Conservation (phyloP, 164 flowering plant genomes). For the Vitis riparia region DNA sequence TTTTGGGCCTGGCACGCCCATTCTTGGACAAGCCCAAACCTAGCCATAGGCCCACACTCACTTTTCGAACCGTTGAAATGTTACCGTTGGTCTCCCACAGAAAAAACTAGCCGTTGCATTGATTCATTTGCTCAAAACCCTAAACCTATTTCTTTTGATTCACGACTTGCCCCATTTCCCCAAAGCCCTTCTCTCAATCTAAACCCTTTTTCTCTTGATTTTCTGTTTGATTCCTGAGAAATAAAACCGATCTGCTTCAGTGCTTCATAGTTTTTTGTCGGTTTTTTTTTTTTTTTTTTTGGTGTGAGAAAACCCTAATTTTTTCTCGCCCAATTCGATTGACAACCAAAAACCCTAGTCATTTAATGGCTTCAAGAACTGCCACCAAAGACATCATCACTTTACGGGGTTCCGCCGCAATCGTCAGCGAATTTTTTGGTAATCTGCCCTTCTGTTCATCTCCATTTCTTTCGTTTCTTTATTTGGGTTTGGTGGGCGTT, state of each 20-base stretch:
- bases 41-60: conserved; percentile 14
- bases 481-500: not conserved
- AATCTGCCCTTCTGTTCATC: not conserved
- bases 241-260: too few species aligned
- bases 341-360: not conserved
- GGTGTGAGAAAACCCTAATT: not conserved
- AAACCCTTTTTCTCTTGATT: not conserved
- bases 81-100: conserved; percentile 15
- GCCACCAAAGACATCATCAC: conserved; percentile 88
- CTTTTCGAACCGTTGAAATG: conserved; percentile 1
- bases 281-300: not conserved
- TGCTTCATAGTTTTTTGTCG: not conserved
- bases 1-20: too few species aligned
- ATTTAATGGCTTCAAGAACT: conserved; percentile 74
- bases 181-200: too few species aligned
- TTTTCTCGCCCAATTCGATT: not conserved
- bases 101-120: conserved; percentile 23
- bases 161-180: not conserved
- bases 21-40: too few species aligned
- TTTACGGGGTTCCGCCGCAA: conserved; percentile 89
- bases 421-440: conserved; percentile 98
- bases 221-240: too few species aligned
- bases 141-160: conserved; percentile 2
- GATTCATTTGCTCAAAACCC: not conserved
- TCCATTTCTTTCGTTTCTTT: not conserved